A percentile compares a stretch with the other conserved stretches of the same genome.
Evolutionary conservation across 2,329 filamentous ascomycete species (phyloP).

Genomic region (Ophioceras dolichostomum): DNA sequence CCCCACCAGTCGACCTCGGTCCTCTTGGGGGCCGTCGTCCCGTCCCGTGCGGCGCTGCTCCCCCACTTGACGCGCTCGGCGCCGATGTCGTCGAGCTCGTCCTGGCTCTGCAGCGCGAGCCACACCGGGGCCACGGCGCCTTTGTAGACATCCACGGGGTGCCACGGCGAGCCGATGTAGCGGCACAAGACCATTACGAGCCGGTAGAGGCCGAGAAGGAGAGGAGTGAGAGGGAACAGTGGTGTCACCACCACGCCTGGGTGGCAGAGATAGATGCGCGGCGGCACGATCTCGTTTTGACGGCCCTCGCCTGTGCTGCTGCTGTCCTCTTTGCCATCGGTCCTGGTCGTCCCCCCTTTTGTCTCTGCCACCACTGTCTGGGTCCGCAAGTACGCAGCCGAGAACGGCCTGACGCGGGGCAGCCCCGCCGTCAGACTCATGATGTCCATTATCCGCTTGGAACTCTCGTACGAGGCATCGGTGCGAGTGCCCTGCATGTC

Average conservation of each 20-base stretch:
- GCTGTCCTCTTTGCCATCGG: constrained; percentile 10
- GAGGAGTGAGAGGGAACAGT: constrained; percentile 62
- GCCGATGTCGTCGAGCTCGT: constrained; percentile 42
- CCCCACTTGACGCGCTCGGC: constrained; percentile 70
- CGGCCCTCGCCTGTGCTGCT: no score
- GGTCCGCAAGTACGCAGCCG: constrained; percentile 41
- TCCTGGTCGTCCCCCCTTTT: constrained; percentile 7
- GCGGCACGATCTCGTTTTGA: constrained; percentile 21
- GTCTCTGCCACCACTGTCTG: constrained; percentile 7
- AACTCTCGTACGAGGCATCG: constrained; percentile 63
- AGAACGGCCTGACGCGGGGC: constrained; percentile 46
- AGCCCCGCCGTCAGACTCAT: constrained; percentile 62
- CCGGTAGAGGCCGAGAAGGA: constrained; percentile 54
- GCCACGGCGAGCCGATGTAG: constrained; percentile 79
- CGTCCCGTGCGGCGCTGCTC: constrained; percentile 50
- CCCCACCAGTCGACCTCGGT: constrained; percentile 88
- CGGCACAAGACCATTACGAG: constrained; percentile 59
- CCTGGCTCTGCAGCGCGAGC: constrained; percentile 58
- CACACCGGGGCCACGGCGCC: constrained; percentile 68
- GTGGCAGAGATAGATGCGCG: constrained; percentile 67
- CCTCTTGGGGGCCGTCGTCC: constrained; percentile 47
- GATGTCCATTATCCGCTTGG: constrained; percentile 78
- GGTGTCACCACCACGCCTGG: constrained; percentile 77
- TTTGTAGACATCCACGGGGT: constrained; percentile 61
- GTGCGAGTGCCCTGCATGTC: constrained; percentile 49